Conservation (phyloP, 345 rosid genomes). For the Populus davidiana region DNA sequence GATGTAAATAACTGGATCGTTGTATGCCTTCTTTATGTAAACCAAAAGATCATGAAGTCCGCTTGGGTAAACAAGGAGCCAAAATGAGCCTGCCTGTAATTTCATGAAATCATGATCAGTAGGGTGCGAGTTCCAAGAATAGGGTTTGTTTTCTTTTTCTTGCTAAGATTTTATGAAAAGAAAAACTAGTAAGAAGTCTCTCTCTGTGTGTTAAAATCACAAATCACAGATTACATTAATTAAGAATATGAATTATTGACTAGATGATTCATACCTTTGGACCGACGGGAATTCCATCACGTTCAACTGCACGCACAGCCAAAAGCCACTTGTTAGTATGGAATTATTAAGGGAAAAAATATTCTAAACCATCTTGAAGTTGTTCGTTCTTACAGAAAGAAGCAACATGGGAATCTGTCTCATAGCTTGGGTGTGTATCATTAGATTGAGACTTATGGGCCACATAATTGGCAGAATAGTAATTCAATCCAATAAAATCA, state of each 20-base stretch:
- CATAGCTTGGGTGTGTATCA: not conserved
- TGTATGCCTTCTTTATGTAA: not conserved
- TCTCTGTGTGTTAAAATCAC: too few relatives aligned
- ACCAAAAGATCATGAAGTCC: not conserved
- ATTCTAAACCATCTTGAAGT: too few relatives aligned
- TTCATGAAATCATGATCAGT: not conserved
- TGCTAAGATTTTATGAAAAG: too few relatives aligned
- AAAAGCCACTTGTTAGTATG: not conserved
- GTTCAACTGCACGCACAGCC: not conserved
- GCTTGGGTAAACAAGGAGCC: conserved; percentile 1
- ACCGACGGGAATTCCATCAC: conserved; percentile 2
- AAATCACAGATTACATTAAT: not conserved
- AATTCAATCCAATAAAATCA: conserved; percentile 13
- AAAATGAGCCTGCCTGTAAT: not conserved
- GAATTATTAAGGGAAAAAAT: not conserved
- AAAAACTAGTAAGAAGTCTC: too few relatives aligned
- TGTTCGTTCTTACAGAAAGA: not conserved
- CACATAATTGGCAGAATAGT: not conserved
- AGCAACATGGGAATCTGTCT: not conserved
- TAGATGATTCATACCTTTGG: not conserved
- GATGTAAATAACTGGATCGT: conserved; percentile 2
- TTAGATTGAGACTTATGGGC: not conserved
- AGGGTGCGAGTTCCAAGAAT: not conserved
- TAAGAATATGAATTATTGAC: not conserved
- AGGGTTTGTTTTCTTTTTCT: not conserved